Percentiles rank a stretch among this genome's conserved stretches.
phyloP scores from a whole-genome alignment of 2,329 filamentous ascomycete species.

The Ophiosphaerella narmari region DNA sequence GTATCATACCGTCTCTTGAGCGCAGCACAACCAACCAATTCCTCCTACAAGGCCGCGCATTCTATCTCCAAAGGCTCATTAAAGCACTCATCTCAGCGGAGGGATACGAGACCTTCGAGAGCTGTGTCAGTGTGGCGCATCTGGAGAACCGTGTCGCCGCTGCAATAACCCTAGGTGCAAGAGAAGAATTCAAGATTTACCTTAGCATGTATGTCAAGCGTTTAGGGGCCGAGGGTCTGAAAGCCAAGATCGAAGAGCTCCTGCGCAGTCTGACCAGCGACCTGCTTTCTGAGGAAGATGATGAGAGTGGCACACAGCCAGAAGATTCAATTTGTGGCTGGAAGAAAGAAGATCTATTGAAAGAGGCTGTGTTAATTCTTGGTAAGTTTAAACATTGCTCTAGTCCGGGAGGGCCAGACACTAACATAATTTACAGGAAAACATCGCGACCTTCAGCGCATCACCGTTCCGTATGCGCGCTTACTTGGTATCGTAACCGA shows the following conservation, averaged over 20 bases:
- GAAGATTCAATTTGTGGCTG: slow-evolving; percentile 86
- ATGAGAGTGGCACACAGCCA: slow-evolving; percentile 56
- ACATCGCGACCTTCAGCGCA: slow-evolving; percentile 89
- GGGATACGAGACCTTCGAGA: slow-evolving; percentile 90
- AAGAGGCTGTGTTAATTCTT: slow-evolving; percentile 88
- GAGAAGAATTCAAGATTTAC: slow-evolving; percentile 92
- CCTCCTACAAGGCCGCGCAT: slow-evolving; percentile 86
- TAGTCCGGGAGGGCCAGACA: not conserved
- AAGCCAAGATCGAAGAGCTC: slow-evolving; percentile 90
- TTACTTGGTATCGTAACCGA: slow-evolving; percentile 42
- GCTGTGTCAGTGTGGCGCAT: slow-evolving; percentile 88
- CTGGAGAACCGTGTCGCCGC: slow-evolving; percentile 93
- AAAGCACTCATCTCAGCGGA: slow-evolving; percentile 86
- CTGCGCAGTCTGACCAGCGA: slow-evolving; percentile 80
- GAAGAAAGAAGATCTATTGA: slow-evolving; percentile 84
- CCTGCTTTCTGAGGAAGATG: slow-evolving; percentile 63
- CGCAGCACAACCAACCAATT: slow-evolving; percentile 94
- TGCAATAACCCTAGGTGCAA: slow-evolving; percentile 79
- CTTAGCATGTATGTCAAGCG: slow-evolving; percentile 98
- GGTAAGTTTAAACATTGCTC: slow-evolving; percentile 57
- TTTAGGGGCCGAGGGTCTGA: slow-evolving; percentile 84
- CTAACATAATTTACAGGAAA: slow-evolving; percentile 67
- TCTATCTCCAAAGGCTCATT: slow-evolving; percentile 87
- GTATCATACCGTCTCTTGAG: slow-evolving; percentile 91
- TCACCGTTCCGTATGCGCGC: slow-evolving; percentile 95